A percentile compares a stretch with the other conserved stretches of the same genome.
These are phyloP conservation scores for Centella asiatica DNA, from an alignment of 129 eudicot genomes.

Conservation along the genomic window DNA sequence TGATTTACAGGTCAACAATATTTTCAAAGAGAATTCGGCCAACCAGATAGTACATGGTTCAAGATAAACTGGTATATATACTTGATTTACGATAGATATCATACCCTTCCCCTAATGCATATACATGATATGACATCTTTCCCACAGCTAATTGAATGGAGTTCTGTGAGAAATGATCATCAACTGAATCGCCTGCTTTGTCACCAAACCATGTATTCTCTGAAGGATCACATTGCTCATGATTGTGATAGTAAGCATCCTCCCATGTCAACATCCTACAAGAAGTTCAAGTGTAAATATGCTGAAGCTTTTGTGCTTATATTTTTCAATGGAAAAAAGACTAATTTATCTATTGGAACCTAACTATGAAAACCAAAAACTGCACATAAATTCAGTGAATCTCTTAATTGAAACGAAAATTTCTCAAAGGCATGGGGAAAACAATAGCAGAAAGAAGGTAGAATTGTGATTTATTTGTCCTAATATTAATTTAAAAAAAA, in stretches of 20 bases:
- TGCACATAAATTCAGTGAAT: neutral
- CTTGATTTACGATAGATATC: constrained; percentile 5
- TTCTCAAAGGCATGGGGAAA: neutral
- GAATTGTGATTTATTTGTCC: too few species aligned
- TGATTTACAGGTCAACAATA: neutral
- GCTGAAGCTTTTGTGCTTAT: neutral
- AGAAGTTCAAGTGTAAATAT: constrained; percentile 22
- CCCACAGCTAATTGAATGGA: constrained; percentile 62
- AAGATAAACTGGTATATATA: neutral
- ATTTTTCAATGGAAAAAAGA: neutral
- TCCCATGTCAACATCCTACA: constrained; percentile 78
- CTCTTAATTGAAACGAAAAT: too few species aligned
- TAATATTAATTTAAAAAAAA: too few species aligned
- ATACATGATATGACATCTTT: constrained; percentile 66
- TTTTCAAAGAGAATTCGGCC: neutral
- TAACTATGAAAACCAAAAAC: neutral
- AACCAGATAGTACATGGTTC: constrained; percentile 26
- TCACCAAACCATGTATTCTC: constrained; percentile 29
- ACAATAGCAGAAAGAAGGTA: neutral
- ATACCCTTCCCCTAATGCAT: constrained; percentile 89
- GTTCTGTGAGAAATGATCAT: constrained; percentile 35
- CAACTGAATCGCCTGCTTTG: constrained; percentile 23
- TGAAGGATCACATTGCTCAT: constrained; percentile 19
- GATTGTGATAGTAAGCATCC: constrained; percentile 54
- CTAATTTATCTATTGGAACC: neutral